These are phyloP conservation scores for Phaeoacremonium minimum DNA, from an alignment of 2,329 filamentous ascomycete species.

Conservation along the genomic window DNA sequence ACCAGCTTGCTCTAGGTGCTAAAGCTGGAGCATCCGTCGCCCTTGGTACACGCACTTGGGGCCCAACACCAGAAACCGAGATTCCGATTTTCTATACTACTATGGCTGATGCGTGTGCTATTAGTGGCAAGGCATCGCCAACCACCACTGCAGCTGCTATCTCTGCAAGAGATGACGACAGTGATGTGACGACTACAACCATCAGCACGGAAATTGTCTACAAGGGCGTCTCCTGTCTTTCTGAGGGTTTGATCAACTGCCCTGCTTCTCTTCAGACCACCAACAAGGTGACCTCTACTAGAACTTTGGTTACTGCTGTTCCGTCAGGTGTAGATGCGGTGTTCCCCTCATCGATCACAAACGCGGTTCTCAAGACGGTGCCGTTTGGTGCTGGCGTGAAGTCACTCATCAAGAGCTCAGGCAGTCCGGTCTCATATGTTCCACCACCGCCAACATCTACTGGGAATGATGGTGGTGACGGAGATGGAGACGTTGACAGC, in stretches of 20 bases:
- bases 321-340: conserved; percentile 28
- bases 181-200: conserved; percentile 32
- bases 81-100: conserved; percentile 51
- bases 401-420: conserved; percentile 30
- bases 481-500: conserved; percentile 5
- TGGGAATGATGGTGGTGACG: not conserved
- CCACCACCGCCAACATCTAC: conserved; percentile 23
- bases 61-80: conserved; percentile 38
- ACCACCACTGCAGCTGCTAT: conserved; percentile 8
- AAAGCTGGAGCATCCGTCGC: conserved; percentile 47
- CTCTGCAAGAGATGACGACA: conserved; percentile 13
- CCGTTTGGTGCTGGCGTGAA: conserved; percentile 36
- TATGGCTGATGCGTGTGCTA: conserved; percentile 36
- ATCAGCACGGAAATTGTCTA: conserved; percentile 33
- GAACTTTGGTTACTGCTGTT: conserved; percentile 34
- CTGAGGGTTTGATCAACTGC: conserved; percentile 39
- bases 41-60: conserved; percentile 40
- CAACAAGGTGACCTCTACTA: conserved; percentile 27
- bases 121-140: conserved; percentile 6
- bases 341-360: conserved; percentile 33
- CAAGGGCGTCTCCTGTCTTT: conserved; percentile 38
- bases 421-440: conserved; percentile 38
- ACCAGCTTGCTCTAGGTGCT: conserved; percentile 48
- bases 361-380: conserved; percentile 24
- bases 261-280: conserved; percentile 45